Evolutionary conservation across 345 rosid genomes (phyloP).

Genomic region (Kandelia obovata): DNA sequence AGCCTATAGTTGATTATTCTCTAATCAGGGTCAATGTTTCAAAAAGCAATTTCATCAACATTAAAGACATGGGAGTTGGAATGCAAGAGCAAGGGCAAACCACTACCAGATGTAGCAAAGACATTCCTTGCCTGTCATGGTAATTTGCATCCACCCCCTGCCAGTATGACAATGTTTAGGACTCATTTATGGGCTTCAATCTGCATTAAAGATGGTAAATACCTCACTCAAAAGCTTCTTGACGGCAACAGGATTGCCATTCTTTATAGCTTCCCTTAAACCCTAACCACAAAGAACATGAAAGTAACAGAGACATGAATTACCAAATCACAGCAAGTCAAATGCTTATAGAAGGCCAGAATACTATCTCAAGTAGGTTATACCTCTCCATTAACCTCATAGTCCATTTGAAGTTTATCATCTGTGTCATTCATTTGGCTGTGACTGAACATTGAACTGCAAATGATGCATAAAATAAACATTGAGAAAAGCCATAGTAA

Average conservation of each 20-base stretch:
- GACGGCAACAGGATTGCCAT: constrained; percentile 71
- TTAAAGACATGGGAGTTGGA: no score
- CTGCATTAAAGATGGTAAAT: constrained; percentile 16
- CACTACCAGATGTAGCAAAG: constrained; percentile 82
- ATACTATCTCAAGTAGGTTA: not conserved
- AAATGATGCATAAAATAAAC: constrained; percentile 23
- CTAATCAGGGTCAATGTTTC: constrained; percentile 16
- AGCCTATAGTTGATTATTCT: constrained; percentile 43
- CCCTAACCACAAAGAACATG: constrained; percentile 48
- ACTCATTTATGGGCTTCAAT: not conserved
- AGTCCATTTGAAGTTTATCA: constrained; percentile 59
- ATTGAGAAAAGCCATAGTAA: constrained; percentile 12
- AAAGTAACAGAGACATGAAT: not conserved
- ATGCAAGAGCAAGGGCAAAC: constrained; percentile 14
- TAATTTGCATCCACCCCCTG: constrained; percentile 95
- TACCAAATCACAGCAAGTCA: not conserved
- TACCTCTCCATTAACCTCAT: constrained; percentile 92
- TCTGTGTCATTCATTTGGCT: constrained; percentile 38
- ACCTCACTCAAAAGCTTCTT: constrained; percentile 83
- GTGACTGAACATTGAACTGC: constrained; percentile 58
- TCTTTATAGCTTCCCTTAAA: constrained; percentile 92
- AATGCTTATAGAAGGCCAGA: constrained; percentile 4
- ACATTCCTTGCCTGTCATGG: constrained; percentile 81
- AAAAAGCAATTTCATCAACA: not conserved
- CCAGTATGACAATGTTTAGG: constrained; percentile 21